Evolutionary conservation across 768 basidiomycete species (phyloP).

Genomic region (Termitomyces sp.): DNA sequence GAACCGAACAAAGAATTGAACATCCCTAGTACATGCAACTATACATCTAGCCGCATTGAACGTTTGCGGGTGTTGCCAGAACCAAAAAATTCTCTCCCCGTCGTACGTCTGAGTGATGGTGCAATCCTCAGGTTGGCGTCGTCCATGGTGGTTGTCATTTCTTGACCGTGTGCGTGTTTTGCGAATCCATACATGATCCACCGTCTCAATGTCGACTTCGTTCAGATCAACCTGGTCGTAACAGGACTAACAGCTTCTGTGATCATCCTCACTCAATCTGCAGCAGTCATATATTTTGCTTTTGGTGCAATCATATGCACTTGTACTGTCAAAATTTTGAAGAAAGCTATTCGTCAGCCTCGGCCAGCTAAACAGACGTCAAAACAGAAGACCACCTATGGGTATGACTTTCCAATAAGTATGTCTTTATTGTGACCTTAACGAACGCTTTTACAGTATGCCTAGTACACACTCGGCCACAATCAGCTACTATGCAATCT

Average conservation of each 20-base stretch:
- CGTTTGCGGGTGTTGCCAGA: too few species aligned
- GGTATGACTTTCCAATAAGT: slow-evolving; percentile 36
- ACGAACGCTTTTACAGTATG: slow-evolving; percentile 44
- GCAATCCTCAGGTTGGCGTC: slow-evolving; percentile 4
- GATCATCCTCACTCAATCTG: slow-evolving; percentile 57
- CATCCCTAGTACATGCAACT: too few species aligned
- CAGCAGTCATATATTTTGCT: slow-evolving; percentile 54
- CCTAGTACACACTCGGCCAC: slow-evolving; percentile 77
- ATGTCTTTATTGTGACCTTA: background rate
- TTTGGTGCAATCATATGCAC: slow-evolving; percentile 52
- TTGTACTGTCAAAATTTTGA: slow-evolving; percentile 55
- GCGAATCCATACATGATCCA: background rate
- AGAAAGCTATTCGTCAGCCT: slow-evolving; percentile 56
- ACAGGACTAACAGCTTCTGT: slow-evolving; percentile 40
- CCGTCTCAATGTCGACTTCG: background rate
- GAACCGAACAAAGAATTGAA: too few species aligned
- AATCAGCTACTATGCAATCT: slow-evolving; percentile 60
- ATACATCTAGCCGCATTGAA: too few species aligned
- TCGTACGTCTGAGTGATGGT: background rate
- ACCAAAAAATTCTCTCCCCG: too few species aligned
- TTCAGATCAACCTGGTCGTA: slow-evolving; percentile 57
- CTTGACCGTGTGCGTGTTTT: slow-evolving; percentile 31
- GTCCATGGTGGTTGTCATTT: slow-evolving; percentile 26
- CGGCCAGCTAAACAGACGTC: slow-evolving; percentile 40
- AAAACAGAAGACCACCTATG: slow-evolving; percentile 53